Evolutionary conservation across 768 basidiomycete genomes (phyloP), one percentile per base, ranked within the genome.

Genomic region (Termitomyces titanicus): DNA sequence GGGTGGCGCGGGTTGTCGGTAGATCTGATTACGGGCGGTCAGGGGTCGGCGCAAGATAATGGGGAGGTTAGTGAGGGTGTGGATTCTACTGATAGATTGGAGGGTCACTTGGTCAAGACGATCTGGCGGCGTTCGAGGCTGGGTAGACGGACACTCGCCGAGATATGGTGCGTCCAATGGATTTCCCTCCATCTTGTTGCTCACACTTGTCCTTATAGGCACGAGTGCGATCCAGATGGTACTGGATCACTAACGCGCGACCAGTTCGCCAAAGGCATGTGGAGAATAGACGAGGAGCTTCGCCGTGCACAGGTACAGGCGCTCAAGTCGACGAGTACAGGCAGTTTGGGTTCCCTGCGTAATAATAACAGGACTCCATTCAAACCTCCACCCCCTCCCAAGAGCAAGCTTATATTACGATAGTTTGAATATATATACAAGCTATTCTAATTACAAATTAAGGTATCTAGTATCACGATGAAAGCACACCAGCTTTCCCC

Each of bases 271-370:
- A 80, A 77, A 59, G 91, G 89, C 48, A 91, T 92, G 88, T 92
- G 89, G 89, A 82, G 84, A 35, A 88, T 93, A 27, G 90, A 93
- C 69, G 88, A 90, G 68, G 89, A 91, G 61, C 80, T 92, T 12
- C 75, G 86, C n/a, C 79, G 82, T 44, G 76, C 79, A 5, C 81
- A 86, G 53, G 62, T 67, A 2, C 73, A 73, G 25, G 67, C 66
- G 8, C 58, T 73, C 48, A 75, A 70, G 55, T 65, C 68, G 8
- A 68, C 67, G 2, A 70, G 66, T 34, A 53, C 64, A 3, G 56
- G 56, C 29, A 68, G 60, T 35, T 54, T 64, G 9, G 59, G 63
- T 27, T 55, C 64, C 5, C 60, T 64, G 51, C 65, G 68, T 31
- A 59, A 64, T 27, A 65, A 56, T 33, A 46, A 51, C 29, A 38